Base-by-base conservation (phyloP, 2,329 filamentous ascomycete genomes). In the Botrytis byssoidea region DNA sequence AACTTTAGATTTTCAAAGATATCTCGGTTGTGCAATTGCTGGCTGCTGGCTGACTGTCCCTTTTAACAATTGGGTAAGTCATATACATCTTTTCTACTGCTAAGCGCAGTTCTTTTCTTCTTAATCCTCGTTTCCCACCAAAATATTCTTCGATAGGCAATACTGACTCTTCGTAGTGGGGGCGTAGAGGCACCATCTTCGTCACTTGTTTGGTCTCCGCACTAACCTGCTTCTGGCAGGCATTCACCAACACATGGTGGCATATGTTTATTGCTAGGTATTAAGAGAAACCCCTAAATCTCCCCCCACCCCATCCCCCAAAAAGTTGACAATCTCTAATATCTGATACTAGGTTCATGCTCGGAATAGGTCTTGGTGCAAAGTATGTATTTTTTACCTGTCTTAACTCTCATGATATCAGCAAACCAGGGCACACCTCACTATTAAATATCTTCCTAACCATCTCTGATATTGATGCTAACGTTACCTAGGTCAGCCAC, bases 41-140 rank as follows among this genome's bases (percentile, higher is more conserved):
- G 90, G 91, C 32, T 93, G 91, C 82, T 94, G 92, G 92, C 84
- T 91, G 65, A 93, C 91, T 0, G 89, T 90, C 55, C 92, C 92
- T 1, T 86, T 93, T 81, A 94, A 94, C 82, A 88, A 89, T 72
- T 84, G 60, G 60, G 60, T 63, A 42, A 63, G 64, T 35, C 12
- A 61, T 40, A 14, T 40, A 6, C 32, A 14, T 7, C 25, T 7
- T 35, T 40, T n/a, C 40, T 40, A 22, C 22, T 40, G 25, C 35
- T 3, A 35, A 40, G 37, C 16, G 35, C 25, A 61, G 35, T 8
- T n/a, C 6, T 18, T 18, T 29, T n/a, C 51, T 18, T 61, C 1
- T n/a, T 8, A 12, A 29, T n/a, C 35, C 59, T 61, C 22, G 12
- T 61, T 40, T 61, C 22, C 22, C 25, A 8, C 22, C 12, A 40